A percentile compares a stretch with the other conserved stretches of the same genome.
Evolutionary conservation across 1,139 yeast genomes (phyloP).

Genomic region (Magnusiomyces sp.): DNA sequence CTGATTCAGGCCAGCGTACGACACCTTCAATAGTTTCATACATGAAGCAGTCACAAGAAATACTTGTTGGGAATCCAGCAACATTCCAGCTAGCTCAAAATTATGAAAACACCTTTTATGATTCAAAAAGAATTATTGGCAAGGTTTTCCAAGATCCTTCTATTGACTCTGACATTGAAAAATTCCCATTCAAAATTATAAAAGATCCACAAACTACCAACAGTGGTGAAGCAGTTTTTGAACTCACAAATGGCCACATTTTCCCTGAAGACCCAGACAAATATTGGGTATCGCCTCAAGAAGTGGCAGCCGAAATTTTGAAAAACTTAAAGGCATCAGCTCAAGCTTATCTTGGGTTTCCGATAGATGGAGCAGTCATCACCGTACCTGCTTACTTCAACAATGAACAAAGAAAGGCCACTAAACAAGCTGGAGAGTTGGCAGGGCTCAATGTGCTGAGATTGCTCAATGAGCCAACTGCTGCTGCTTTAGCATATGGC

Average conservation of each 20-base stretch:
- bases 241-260: conserved; percentile 96
- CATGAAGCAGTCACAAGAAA: conserved; percentile 92
- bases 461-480: conserved; percentile 98
- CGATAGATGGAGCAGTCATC: conserved; percentile 84
- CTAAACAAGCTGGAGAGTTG: conserved; percentile 97
- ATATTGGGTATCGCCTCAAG: no score
- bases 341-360: conserved; percentile 79
- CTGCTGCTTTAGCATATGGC: conserved; percentile 97
- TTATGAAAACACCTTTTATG: conserved; percentile 95
- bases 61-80: conserved; percentile 97
- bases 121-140: conserved; percentile 98
- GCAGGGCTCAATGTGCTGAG: conserved; percentile 93
- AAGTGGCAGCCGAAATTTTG: conserved; percentile 91
- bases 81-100: conserved; percentile 98
- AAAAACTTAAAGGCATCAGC: conserved; percentile 98
- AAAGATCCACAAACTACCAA: conserved; percentile 84
- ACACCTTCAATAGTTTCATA: conserved; percentile 98
- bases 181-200: conserved; percentile 95
- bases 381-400: conserved; percentile 98
- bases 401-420: no score
- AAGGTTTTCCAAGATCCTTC: conserved; percentile 94
- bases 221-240: conserved; percentile 86
- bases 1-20: conserved; percentile 98
- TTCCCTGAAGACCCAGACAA: conserved; percentile 97
- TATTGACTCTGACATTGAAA: conserved; percentile 92